Conservation (phyloP, 345 rosid species). For the Murraya koenigii region DNA sequence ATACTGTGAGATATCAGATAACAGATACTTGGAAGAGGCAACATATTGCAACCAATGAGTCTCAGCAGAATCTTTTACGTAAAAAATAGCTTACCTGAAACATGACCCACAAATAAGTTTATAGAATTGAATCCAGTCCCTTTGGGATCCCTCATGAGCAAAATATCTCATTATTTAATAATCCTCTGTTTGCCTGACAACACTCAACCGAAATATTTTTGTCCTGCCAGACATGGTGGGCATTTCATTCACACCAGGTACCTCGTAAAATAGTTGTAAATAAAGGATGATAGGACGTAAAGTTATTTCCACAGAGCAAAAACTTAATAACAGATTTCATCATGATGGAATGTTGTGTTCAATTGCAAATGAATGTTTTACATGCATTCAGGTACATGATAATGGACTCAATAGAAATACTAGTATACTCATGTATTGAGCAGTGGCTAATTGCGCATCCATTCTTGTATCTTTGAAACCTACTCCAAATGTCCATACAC, state of each 20-base stretch:
- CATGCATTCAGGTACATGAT: neutral
- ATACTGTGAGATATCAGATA: neutral
- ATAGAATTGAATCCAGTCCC: neutral
- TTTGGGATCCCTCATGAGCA: neutral
- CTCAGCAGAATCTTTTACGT: neutral
- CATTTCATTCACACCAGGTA: slow-evolving; percentile 10
- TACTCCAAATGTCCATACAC: slow-evolving; percentile 30
- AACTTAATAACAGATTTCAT: slow-evolving; percentile 3
- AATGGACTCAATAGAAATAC: neutral
- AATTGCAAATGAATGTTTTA: slow-evolving; percentile 11
- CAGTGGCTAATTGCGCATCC: slow-evolving; percentile 13
- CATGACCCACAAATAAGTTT: slow-evolving; percentile 13
- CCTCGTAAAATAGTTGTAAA: slow-evolving; percentile 18
- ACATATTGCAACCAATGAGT: neutral
- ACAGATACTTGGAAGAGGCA: slow-evolving; percentile 6
- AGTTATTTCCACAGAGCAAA: slow-evolving; percentile 3
- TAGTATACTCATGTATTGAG: neutral
- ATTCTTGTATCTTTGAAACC: slow-evolving; percentile 23
- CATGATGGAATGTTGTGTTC: slow-evolving; percentile 12
- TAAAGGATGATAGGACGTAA: neutral
- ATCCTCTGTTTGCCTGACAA: slow-evolving; percentile 2
- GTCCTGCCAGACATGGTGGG: slow-evolving; percentile 14
- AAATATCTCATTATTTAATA: neutral
- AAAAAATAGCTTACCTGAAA: slow-evolving; percentile 14
- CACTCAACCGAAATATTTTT: slow-evolving; percentile 18